Conservation (phyloP, 2,329 filamentous ascomycete species). For the Fusarium sp. region DNA sequence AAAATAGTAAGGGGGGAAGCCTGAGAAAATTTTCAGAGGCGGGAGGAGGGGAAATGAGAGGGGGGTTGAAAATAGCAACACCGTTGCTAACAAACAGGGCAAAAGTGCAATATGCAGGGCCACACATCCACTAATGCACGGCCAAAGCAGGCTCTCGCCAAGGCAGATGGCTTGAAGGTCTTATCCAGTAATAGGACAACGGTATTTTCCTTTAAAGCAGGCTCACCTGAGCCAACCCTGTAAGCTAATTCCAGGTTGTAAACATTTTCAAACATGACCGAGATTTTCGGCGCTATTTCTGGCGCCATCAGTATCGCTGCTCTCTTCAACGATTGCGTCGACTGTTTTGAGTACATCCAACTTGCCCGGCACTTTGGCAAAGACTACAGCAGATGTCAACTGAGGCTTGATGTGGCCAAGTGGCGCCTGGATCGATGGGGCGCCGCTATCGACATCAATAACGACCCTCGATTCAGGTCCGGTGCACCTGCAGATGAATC, state of each 20-base stretch:
- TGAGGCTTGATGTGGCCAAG: conserved; percentile 48
- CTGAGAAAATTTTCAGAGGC: not conserved
- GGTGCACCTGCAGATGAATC: not conserved
- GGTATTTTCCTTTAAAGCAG: not conserved
- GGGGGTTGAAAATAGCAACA: not conserved
- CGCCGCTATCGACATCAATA: conserved; percentile 46
- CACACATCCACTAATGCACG: not conserved
- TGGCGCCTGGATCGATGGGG: conserved; percentile 52
- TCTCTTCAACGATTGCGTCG: conserved; percentile 53
- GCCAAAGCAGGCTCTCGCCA: not conserved
- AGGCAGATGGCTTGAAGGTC: not conserved
- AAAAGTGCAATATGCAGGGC: not conserved
- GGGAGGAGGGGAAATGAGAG: not conserved
- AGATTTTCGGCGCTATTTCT: conserved; percentile 38
- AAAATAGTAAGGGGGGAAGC: not conserved
- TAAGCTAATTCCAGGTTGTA: rapidly evolving
- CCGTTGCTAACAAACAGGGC: not conserved
- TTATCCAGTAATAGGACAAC: not conserved
- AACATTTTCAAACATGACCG: not conserved
- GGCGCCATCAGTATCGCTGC: conserved; percentile 50
- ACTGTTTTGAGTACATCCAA: conserved; percentile 56
- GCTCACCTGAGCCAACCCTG: not conserved
- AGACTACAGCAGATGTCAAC: conserved; percentile 50
- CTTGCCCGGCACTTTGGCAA: conserved; percentile 49
- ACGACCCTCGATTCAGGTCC: conserved; percentile 39